These are phyloP conservation scores for Simmondsia chinensis DNA, from an alignment of 148 eudicot species.

Conservation along the genomic window DNA sequence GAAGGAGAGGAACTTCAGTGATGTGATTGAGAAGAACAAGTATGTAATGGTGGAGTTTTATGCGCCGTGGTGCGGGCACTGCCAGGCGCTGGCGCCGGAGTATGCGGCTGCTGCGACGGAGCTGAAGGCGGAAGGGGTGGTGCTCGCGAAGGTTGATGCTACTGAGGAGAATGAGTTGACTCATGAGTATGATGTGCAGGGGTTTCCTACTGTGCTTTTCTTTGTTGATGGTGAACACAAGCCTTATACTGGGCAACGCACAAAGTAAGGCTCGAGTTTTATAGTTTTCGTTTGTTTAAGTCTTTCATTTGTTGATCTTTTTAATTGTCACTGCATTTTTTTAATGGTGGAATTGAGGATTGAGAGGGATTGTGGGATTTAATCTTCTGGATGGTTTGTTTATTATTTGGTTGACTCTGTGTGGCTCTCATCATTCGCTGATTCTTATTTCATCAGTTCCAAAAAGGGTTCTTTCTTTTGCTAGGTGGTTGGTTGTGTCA, in stretches of 20 bases:
- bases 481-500: too few relatives aligned
- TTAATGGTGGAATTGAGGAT: constrained; percentile 1
- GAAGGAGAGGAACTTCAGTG: constrained; percentile 60
- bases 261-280: constrained; percentile 69
- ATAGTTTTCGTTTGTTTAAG: too few relatives aligned
- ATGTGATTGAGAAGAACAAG: constrained; percentile 47
- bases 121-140: constrained; percentile 37
- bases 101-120: constrained; percentile 89
- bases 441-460: too few relatives aligned
- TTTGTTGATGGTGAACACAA: constrained; percentile 85
- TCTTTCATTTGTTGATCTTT: not conserved
- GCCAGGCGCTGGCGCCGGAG: constrained; percentile 78
- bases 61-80: constrained; percentile 98
- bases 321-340: too few relatives aligned
- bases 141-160: constrained; percentile 84
- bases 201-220: constrained; percentile 73
- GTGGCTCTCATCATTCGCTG: too few relatives aligned
- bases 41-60: constrained; percentile 92
- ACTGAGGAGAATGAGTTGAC: constrained; percentile 68
- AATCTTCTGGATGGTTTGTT: too few relatives aligned
- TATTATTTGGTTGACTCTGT: too few relatives aligned
- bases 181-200: constrained; percentile 67
- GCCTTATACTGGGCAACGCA: constrained; percentile 55
- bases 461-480: too few relatives aligned
- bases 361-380: not conserved